Conservation (phyloP, 129 eudicot species). For the Arctium minus region DNA sequence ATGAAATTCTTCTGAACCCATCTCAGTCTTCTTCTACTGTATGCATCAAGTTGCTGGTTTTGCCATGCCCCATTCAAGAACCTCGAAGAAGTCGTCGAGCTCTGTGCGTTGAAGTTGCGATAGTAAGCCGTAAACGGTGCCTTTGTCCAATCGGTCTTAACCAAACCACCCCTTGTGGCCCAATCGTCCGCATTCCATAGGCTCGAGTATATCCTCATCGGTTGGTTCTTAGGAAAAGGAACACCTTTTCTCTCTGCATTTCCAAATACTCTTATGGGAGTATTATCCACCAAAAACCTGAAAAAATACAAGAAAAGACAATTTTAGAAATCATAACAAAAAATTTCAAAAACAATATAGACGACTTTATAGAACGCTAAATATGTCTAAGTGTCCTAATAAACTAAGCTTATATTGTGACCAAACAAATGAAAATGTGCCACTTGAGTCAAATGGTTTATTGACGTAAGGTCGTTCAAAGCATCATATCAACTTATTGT, state of each 20-base stretch:
- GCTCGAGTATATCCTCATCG: constrained; percentile 77
- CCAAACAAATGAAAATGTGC: neutral
- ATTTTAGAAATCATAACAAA: neutral
- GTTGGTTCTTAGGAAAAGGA: constrained; percentile 72
- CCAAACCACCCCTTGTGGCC: constrained; percentile 85
- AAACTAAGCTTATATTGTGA: neutral
- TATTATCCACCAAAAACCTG: constrained; percentile 80
- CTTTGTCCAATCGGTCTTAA: constrained; percentile 76
- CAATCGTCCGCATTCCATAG: constrained; percentile 89
- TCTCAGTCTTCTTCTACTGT: constrained; percentile 62
- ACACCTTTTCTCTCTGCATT: constrained; percentile 61
- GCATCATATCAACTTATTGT: neutral
- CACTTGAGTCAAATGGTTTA: neutral
- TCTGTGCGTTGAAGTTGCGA: constrained; percentile 54
- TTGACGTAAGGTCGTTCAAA: neutral
- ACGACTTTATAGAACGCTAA: neutral
- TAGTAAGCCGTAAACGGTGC: constrained; percentile 88
- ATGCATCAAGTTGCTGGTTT: constrained; percentile 57
- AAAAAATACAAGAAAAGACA: neutral
- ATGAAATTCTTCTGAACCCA: constrained; percentile 81
- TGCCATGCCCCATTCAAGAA: constrained; percentile 49
- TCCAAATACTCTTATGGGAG: constrained; percentile 65
- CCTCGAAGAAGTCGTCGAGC: constrained; percentile 20
- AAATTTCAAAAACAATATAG: neutral
- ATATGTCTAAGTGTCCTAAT: neutral